Evolutionary conservation across 257 asterid genomes (phyloP).

Genomic region (Solanum megistacrolobum): DNA sequence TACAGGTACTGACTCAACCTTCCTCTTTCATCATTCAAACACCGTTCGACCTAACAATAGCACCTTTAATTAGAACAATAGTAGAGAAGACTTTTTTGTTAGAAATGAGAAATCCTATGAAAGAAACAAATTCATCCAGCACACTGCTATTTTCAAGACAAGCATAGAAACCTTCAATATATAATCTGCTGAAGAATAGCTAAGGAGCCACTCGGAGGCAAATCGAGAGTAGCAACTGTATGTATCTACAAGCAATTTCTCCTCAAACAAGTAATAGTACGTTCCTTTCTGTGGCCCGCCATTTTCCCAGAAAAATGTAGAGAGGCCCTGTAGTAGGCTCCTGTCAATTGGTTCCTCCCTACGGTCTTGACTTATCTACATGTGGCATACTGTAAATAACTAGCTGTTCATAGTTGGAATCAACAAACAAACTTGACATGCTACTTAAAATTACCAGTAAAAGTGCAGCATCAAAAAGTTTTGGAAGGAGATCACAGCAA

Average conservation of each 20-base stretch:
- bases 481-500: slow-evolving; percentile 5
- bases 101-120: neutral
- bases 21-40: slow-evolving; percentile 6
- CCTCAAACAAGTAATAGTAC: slow-evolving; percentile 5
- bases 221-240: neutral
- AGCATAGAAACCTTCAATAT: slow-evolving; percentile 3
- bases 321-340: slow-evolving; percentile 4
- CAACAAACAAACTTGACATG: neutral
- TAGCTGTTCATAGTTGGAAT: neutral
- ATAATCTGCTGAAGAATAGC: slow-evolving; percentile 9
- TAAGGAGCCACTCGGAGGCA: slow-evolving; percentile 7
- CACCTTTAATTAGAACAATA: neutral
- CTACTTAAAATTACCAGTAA: slow-evolving; percentile 3
- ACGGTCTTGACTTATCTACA: slow-evolving; percentile 8
- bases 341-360: slow-evolving; percentile 8
- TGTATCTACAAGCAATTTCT: slow-evolving; percentile 8
- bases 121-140: neutral
- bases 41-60: slow-evolving; percentile 2
- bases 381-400: neutral
- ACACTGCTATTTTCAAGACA: neutral
- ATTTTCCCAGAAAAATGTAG: slow-evolving; percentile 9
- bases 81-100: neutral
- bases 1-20: neutral
- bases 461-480: slow-evolving; percentile 7
- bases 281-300: neutral